These are phyloP conservation scores for Cladosporium oxysporum DNA, from an alignment of 2,329 filamentous ascomycete species.

Conservation along the genomic window DNA sequence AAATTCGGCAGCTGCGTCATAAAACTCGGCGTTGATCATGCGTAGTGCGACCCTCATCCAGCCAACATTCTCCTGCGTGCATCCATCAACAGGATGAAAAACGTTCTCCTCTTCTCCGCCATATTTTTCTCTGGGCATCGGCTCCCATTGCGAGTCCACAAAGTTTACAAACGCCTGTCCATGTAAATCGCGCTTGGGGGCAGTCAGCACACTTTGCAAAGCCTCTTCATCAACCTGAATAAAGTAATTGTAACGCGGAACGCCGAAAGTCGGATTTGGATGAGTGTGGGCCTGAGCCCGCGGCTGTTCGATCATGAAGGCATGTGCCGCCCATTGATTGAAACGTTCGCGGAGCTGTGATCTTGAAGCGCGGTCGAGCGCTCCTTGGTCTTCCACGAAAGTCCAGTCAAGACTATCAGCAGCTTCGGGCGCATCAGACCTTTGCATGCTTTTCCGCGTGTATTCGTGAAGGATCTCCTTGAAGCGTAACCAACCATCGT, in stretches of 20 bases:
- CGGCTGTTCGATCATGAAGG: background rate
- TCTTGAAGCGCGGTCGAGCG: background rate
- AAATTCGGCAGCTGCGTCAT: no score
- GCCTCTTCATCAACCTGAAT: slow-evolving; percentile 11
- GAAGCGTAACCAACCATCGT: slow-evolving; percentile 23
- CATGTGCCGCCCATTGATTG: slow-evolving; percentile 8
- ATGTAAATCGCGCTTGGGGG: background rate
- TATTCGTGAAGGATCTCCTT: background rate
- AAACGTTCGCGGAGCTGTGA: slow-evolving; percentile 2
- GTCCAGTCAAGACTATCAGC: slow-evolving; percentile 7
- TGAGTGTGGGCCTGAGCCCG: background rate
- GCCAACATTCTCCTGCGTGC: slow-evolving; percentile 8
- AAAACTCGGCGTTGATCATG: no score
- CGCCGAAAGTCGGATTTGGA: background rate
- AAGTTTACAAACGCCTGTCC: slow-evolving; percentile 3
- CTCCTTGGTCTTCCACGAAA: background rate
- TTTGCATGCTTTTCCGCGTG: background rate
- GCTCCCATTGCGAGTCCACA: background rate
- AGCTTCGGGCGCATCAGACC: slow-evolving; percentile 7
- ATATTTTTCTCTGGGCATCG: background rate
- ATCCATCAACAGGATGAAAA: slow-evolving; percentile 3
- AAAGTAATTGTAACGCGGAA: background rate
- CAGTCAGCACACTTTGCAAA: background rate
- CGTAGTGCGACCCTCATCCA: background rate
- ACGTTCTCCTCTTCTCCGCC: background rate